A percentile compares a stretch with the other conserved stretches of the same genome.
phyloP scores from a whole-genome alignment of 805 yeast genomes.

The Millerago galiae region DNA sequence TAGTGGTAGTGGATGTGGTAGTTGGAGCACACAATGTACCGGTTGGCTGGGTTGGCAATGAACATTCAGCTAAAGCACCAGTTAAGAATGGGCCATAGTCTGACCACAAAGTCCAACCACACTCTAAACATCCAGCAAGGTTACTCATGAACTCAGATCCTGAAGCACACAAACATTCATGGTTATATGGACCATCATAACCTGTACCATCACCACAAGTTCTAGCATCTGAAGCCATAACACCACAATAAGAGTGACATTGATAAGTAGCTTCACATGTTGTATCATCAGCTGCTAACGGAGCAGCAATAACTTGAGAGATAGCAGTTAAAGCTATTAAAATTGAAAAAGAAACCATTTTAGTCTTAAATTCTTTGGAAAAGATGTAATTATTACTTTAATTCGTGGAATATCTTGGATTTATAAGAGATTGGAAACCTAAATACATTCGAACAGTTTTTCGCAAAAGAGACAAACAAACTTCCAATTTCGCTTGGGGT shows the following conservation, averaged over 20 bases:
- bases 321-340: neutral
- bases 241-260: slow-evolving; percentile 15
- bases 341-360: neutral
- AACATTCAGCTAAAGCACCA: slow-evolving; percentile 23
- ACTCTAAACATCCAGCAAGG: slow-evolving; percentile 25
- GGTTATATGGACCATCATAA: slow-evolving; percentile 14
- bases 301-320: slow-evolving; percentile 10
- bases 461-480: too few species aligned
- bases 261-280: neutral
- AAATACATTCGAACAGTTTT: too few species aligned
- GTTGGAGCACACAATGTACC: slow-evolving; percentile 17
- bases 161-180: slow-evolving; percentile 17
- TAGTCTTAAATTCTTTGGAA: neutral
- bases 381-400: too few species aligned
- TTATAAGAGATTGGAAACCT: too few species aligned
- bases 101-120: slow-evolving; percentile 32
- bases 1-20: slow-evolving; percentile 8
- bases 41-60: slow-evolving; percentile 23
- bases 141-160: slow-evolving; percentile 12
- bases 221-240: slow-evolving; percentile 25
- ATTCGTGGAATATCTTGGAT: neutral
- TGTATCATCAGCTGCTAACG: slow-evolving; percentile 4
- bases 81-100: slow-evolving; percentile 24
- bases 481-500: too few species aligned
- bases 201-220: slow-evolving; percentile 14